phyloP scores from a whole-genome alignment of 495 filamentous ascomycete species.

The Daldinia decipiens region DNA sequence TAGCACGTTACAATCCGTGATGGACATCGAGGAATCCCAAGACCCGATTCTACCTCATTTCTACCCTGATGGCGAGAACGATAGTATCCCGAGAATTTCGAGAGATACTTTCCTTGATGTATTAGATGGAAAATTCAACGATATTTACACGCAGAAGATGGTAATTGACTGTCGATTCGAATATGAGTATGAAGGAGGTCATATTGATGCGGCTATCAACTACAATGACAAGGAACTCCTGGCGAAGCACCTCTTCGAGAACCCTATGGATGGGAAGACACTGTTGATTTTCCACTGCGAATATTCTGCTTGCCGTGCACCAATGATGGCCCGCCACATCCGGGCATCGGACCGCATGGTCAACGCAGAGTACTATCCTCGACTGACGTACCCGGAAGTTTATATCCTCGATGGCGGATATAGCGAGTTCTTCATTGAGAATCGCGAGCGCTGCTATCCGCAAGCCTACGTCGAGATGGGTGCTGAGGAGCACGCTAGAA shows the following conservation, averaged over 20 bases:
- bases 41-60: slow-evolving; percentile 85
- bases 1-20: slow-evolving; percentile 71
- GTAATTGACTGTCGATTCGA: slow-evolving; percentile 98
- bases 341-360: slow-evolving; percentile 84
- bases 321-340: slow-evolving; percentile 91
- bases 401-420: slow-evolving; percentile 98
- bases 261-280: slow-evolving; percentile 70
- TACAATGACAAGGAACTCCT: slow-evolving; percentile 94
- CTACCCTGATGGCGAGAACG: slow-evolving; percentile 79
- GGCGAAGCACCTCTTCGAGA: slow-evolving; percentile 77
- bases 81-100: slow-evolving; percentile 87
- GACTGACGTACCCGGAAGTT: slow-evolving; percentile 90
- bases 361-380: slow-evolving; percentile 86
- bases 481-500: slow-evolving; percentile 84
- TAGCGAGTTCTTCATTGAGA: slow-evolving; percentile 84
- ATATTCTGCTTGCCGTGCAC: slow-evolving; percentile 97
- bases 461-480: slow-evolving; percentile 97
- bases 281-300: slow-evolving; percentile 96
- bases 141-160: slow-evolving; percentile 77
- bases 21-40: slow-evolving; percentile 75
- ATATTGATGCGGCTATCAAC: slow-evolving; percentile 92
- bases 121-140: slow-evolving; percentile 84
- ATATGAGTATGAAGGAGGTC: slow-evolving; percentile 97
- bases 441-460: slow-evolving; percentile 83
- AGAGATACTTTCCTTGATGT: slow-evolving; percentile 81